Evolutionary conservation across 2,329 filamentous ascomycete species (phyloP), one percentile per base, ranked within the genome.

Genomic region (Hortaea sp.): DNA sequence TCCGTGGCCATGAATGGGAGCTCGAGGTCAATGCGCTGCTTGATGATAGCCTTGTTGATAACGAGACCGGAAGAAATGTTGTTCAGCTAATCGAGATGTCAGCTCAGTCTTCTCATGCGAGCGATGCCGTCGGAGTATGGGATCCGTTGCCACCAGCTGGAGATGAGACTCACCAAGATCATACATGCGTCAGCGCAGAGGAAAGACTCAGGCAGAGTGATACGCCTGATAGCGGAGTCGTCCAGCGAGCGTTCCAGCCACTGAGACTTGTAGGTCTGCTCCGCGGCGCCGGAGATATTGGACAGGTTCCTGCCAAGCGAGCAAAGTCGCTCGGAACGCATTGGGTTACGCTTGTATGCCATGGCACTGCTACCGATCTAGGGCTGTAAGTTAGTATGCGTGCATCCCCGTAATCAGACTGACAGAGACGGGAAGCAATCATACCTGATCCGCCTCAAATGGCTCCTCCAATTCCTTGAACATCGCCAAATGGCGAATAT

Each of bases 381-480:
- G n/a, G 20, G 20, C 20, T 20, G 20, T 20, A 20, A 20, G 20
- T 20, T 20, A 20, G 20, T 20, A 20, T 20, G 20, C 20, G 20
- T 20, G 20, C 20, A 20, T 20, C 20, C 20, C 20, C 20, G 20
- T 20, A 20, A 20, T 20, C 20, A 20, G 20, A 20, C 20, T 20
- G 20, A 20, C 20, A 20, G 20, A 20, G 20, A 20, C 20, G 20
- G 20, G 20, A 20, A 20, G 20, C 20, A 20, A 20, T 20, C 32
- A 9, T 9, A 35, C 32, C 68, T 94, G 87, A 54, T 81, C 77
- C 57, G 79, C 80, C 69, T 89, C 85, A 57, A 88, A 86, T 0
- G 85, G 86, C 71, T 89, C 85, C 62, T 94, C 88, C 48, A 92
- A 72, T 66, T 94, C 87, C 73, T 95, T 94, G 68, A 81, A 76